Conservation (phyloP, 768 basidiomycete species). For the Amanita molliuscula region DNA sequence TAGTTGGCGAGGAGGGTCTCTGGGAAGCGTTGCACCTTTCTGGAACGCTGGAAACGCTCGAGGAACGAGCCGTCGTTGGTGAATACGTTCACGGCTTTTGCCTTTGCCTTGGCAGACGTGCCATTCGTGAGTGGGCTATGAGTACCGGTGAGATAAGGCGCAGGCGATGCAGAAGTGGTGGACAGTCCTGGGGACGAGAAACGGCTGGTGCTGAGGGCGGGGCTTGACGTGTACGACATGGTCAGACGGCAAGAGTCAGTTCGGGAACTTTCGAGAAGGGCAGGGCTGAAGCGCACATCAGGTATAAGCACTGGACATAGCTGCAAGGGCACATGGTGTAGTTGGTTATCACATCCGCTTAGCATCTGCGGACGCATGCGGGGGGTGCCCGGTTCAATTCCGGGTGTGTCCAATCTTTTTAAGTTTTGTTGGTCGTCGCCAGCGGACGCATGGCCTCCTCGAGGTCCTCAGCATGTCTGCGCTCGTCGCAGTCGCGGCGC, state of each 20-base stretch:
- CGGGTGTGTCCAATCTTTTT: constrained; percentile 9
- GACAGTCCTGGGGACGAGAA: background rate
- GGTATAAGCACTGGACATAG: too few relatives aligned
- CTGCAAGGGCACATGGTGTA: constrained; percentile 7
- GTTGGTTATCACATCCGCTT: constrained; percentile 10
- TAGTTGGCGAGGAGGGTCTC: background rate
- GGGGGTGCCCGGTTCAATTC: constrained; percentile 11
- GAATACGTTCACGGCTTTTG: constrained; percentile 43
- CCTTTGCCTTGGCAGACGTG: constrained; percentile 25
- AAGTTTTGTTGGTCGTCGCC: background rate
- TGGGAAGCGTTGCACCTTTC: constrained; percentile 29
- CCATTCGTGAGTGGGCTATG: background rate
- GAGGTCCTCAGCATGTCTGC: background rate
- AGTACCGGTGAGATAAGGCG: background rate
- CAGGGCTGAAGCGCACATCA: background rate
- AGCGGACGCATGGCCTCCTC: background rate
- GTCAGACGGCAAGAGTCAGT: background rate
- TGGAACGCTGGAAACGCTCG: constrained; percentile 48
- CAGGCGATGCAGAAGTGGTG: background rate
- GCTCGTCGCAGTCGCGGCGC: background rate
- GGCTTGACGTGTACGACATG: background rate
- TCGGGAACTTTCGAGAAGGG: too few relatives aligned
- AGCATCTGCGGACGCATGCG: too few relatives aligned
- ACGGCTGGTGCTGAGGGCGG: background rate
- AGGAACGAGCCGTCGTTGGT: constrained; percentile 63